Base-by-base conservation (phyloP, 176 grass and related monocot genomes). In the Puya raimondii region DNA sequence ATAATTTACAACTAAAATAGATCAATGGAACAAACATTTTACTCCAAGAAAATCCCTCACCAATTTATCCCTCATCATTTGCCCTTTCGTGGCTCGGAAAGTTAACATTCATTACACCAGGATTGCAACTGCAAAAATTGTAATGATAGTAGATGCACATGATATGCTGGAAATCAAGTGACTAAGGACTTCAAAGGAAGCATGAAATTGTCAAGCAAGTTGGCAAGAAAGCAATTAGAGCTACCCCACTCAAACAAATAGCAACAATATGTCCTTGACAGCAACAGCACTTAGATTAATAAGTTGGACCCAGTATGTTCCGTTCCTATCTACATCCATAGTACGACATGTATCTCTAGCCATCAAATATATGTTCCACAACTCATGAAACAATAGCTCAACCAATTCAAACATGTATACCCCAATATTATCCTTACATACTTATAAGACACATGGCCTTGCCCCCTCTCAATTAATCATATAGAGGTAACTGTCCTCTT, bases 401-500 rank as follows among this genome's bases (percentile, higher is more conserved):
- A 42, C 4, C 33, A 42, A 42, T 42, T 42, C 33, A 42, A 42
- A 42, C 33, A 42, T 42, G 33, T 42, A 42, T 5, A 42, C 57
- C 74, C 10, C 49, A 48, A 47, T 58, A 67, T 25, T 18, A 66
- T 52, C 63, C 77, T 26, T 42, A 67, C 83, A 80, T 29, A 42
- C 53, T 65, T 80, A 86, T 21, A 33, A 23, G 72, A 67, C 11
- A 76, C 47, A 58, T 79, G 79, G 63, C n/a, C 26, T 48, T 79
- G 82, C 71, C 65, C 23, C 59, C 79, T 79, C 68, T 59, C 71
- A 71, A 42, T 56, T 52, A 57, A 68, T 53, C n/a, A 70, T 78
- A 47, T 21, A 71, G 70, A 51, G 2, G 14, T 29, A 16, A 22
- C 69, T 20, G 26, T 0, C 42, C 17, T 72, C 13, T 58, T 23